Conservation (phyloP, 768 basidiomycete genomes). For the Tylopilus intermedius region DNA sequence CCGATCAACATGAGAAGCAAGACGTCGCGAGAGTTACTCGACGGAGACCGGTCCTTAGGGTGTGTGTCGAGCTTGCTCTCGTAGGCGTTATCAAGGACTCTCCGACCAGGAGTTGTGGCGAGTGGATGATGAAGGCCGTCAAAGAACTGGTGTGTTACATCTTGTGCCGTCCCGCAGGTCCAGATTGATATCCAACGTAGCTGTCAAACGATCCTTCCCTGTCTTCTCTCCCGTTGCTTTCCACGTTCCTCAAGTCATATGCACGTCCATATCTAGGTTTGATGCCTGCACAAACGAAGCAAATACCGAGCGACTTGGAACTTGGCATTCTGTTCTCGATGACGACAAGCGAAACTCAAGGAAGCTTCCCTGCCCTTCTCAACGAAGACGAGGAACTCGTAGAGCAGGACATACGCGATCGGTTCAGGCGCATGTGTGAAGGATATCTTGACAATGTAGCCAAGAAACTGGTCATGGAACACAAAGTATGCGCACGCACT, state of each 20-base stretch:
- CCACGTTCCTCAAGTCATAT: constrained; percentile 92
- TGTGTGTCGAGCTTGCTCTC: constrained; percentile 86
- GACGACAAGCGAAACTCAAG: constrained; percentile 29
- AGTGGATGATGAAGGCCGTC: constrained; percentile 84
- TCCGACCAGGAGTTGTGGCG: constrained; percentile 66
- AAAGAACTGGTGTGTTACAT: constrained; percentile 69
- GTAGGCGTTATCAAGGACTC: constrained; percentile 78
- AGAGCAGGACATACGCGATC: constrained; percentile 78
- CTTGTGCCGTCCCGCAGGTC: constrained; percentile 7
- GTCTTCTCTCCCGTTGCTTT: constrained; percentile 83
- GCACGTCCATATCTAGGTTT: constrained; percentile 85
- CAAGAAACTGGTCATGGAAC: constrained; percentile 89
- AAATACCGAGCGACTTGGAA: constrained; percentile 51
- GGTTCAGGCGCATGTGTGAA: constrained; percentile 90
- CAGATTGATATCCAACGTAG: constrained; percentile 37
- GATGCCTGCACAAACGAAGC: constrained; percentile 50
- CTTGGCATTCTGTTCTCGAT: constrained; percentile 49
- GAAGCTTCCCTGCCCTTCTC: constrained; percentile 37
- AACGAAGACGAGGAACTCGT: constrained; percentile 71
- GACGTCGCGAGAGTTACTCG: constrained; percentile 71
- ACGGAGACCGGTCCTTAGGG: constrained; percentile 80
- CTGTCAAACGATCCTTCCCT: constrained; percentile 82
- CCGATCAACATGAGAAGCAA: constrained; percentile 90
- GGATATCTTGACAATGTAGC: constrained; percentile 88
- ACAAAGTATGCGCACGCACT: constrained; percentile 55